These are phyloP conservation scores for Porphyra umbilicalis DNA, from an alignment of 31 red algal genomes.

Conservation along the genomic window DNA sequence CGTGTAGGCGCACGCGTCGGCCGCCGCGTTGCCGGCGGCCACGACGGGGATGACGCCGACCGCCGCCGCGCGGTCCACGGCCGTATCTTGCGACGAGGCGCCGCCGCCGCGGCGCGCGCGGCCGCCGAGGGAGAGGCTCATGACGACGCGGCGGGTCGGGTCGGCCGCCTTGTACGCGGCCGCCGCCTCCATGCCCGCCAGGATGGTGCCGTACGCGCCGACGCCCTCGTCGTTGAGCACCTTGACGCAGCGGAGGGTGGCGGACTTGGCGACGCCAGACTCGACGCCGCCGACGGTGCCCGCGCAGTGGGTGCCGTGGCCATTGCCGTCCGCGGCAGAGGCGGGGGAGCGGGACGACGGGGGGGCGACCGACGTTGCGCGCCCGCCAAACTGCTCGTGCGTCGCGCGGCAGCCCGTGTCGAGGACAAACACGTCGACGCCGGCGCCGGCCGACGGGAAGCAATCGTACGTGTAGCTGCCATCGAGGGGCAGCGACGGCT, in stretches of 20 bases:
- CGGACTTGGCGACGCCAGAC: constrained; percentile 12
- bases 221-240: constrained; percentile 13
- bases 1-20: constrained; percentile 44
- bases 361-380: constrained; percentile 8
- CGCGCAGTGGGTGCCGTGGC: constrained; percentile 24
- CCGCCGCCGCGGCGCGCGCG: constrained; percentile 9
- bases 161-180: not conserved
- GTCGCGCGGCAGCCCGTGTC: constrained; percentile 17
- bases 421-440: constrained; percentile 17
- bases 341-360: not conserved
- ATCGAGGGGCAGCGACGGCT: too few relatives aligned
- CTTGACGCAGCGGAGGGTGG: constrained; percentile 12
- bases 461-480: too few relatives aligned
- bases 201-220: not conserved
- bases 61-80: constrained; percentile 11
- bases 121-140: constrained; percentile 36
- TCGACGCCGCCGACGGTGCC: constrained; percentile 8
- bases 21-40: constrained; percentile 39
- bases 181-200: constrained; percentile 9
- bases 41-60: constrained; percentile 30
- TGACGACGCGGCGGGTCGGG: constrained; percentile 4
- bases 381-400: too few relatives aligned
- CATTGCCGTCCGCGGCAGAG: constrained; percentile 10
- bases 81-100: constrained; percentile 18
- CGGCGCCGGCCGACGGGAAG: too few relatives aligned